Evolutionary conservation across 2,329 filamentous ascomycete genomes (phyloP), one percentile per base, ranked within the genome.

Genomic region (Lecanicillium sp.): DNA sequence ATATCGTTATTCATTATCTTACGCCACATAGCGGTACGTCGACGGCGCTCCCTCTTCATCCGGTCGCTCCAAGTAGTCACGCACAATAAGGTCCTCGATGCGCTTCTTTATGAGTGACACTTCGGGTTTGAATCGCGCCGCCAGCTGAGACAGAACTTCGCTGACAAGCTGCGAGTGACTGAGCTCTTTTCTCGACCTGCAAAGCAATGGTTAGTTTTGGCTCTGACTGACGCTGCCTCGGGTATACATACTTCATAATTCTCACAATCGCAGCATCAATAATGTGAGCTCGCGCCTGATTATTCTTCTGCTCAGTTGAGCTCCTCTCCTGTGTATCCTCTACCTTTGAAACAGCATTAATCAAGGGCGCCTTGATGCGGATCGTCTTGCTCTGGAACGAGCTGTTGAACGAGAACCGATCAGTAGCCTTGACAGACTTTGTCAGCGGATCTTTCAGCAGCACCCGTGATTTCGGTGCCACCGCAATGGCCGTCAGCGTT

Each of bases 321-420:
- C 77, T 79, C 34, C 79, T 67, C 59, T 84, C 79, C 3, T 75
- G 68, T 47, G 76, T 67, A 37, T 78, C 87, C 62, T 97, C 90
- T 1, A 94, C 84, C 62, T 87, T 92, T 57, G 87, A 94, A 14
- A 81, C 76, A 1, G 80, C 77, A 36, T 78, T 84, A 49, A 95
- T 84, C 5, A 92, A 83, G 17, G 87, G 87, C 15, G 92, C 86
- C 60, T 94, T 94, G 62, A 96, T 87, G 58, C 86, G 87, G 53
- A 92, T 74, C 36, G 84, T 80, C 55, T 87, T 88, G 63, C 85
- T 89, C 34, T 77, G 71, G 62, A 95, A 97, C 12, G 78, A 70
- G 22, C 80, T 68, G 55, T 97, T 96, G 69, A 89, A 94, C 8
- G 66, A 72, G 59, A 97, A 97, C 18, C 65, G 73, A 58, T 97